These are phyloP conservation scores for Amanita exitialis DNA, from an alignment of 768 basidiomycete genomes.

Conservation along the genomic window DNA sequence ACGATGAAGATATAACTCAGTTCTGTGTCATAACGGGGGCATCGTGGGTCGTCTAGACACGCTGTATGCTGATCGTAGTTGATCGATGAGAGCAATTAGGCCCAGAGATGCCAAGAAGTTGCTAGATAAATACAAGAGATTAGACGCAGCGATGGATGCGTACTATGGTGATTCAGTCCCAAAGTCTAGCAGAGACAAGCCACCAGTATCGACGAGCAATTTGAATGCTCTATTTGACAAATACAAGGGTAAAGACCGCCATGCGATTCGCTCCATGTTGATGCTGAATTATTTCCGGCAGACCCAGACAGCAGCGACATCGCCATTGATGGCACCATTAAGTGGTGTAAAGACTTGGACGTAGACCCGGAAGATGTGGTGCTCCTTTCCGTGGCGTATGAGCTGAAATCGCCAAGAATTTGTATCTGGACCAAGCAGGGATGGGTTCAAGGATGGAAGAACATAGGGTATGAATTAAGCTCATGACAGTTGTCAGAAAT, in stretches of 20 bases:
- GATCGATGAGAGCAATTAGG: slow-evolving; percentile 22
- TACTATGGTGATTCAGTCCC: slow-evolving; percentile 47
- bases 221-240: slow-evolving; percentile 49
- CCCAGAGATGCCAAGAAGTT: slow-evolving; percentile 55
- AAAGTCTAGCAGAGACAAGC: slow-evolving; percentile 13
- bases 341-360: slow-evolving; percentile 57
- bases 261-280: background rate
- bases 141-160: slow-evolving; percentile 67
- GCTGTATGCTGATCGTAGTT: slow-evolving; percentile 13
- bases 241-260: slow-evolving; percentile 46
- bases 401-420: slow-evolving; percentile 65
- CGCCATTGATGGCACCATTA: slow-evolving; percentile 70
- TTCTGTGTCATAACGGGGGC: slow-evolving; percentile 63
- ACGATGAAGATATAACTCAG: slow-evolving; percentile 42
- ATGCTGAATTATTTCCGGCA: slow-evolving; percentile 14
- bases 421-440: slow-evolving; percentile 63
- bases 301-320: slow-evolving; percentile 57
- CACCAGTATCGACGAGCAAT: slow-evolving; percentile 40
- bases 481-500: background rate
- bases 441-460: slow-evolving; percentile 80
- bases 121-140: slow-evolving; percentile 57
- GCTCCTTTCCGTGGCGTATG: slow-evolving; percentile 71
- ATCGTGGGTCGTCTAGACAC: slow-evolving; percentile 37
- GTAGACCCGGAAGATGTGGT: slow-evolving; percentile 78
- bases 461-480: slow-evolving; percentile 35